Percentiles rank a stretch among this genome's conserved stretches.
Evolutionary conservation across 2,329 filamentous ascomycete genomes (phyloP).

Genomic region (Pyricularia sp.): DNA sequence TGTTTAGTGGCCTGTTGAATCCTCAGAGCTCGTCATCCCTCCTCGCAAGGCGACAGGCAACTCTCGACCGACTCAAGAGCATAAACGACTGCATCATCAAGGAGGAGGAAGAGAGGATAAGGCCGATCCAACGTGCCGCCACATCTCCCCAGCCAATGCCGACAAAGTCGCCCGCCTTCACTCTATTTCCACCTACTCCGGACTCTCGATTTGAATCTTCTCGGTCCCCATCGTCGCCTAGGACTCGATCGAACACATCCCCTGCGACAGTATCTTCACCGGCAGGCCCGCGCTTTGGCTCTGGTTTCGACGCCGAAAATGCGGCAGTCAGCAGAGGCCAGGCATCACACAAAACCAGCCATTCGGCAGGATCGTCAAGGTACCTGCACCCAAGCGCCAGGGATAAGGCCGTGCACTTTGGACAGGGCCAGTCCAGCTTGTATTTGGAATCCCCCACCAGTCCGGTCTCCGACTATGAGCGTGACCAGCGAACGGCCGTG

Average conservation of each 20-base stretch:
- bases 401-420: conserved; percentile 16
- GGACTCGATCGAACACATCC: conserved; percentile 44
- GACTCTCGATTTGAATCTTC: conserved; percentile 8
- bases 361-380: not conserved
- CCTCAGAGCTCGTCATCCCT: conserved; percentile 29
- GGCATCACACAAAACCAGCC: conserved; percentile 2
- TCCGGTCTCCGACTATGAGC: conserved; percentile 12
- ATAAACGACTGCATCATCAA: conserved; percentile 34
- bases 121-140: conserved; percentile 18
- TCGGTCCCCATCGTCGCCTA: conserved; percentile 19
- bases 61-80: conserved; percentile 45
- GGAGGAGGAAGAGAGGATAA: conserved; percentile 24
- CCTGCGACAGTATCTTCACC: conserved; percentile 39
- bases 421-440: conserved; percentile 23
- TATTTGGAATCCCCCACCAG: conserved; percentile 32
- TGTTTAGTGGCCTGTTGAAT: conserved; percentile 73
- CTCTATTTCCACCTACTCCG: conserved; percentile 32
- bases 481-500: conserved; percentile 3
- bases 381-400: not conserved
- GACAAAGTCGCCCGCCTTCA: conserved; percentile 30
- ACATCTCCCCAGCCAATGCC: conserved; percentile 37
- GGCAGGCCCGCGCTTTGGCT: not conserved
- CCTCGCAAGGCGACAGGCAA: conserved; percentile 48
- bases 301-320: not conserved
- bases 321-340: not conserved